Percentiles rank a stretch among this genome's conserved stretches.
Conservation (phyloP, 2,329 filamentous ascomycete species). For the Rhytidhysteron rufulum region DNA sequence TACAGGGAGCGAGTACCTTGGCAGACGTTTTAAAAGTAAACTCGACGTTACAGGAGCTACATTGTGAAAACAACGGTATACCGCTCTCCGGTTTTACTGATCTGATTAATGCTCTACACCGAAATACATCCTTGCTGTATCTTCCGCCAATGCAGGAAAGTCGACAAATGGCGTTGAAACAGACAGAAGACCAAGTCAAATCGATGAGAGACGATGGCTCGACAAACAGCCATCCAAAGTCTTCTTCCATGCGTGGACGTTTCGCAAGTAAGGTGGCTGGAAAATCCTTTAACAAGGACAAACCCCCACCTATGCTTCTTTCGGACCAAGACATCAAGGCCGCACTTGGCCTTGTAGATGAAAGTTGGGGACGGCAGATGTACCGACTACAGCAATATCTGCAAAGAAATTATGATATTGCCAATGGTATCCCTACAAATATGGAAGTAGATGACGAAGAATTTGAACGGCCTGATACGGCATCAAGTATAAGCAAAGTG, state of each 20-base stretch:
- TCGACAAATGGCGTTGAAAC: conserved; percentile 58
- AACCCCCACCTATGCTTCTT: conserved; percentile 19
- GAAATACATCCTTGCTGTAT: conserved; percentile 59
- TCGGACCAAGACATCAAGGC: conserved; percentile 50
- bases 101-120: conserved; percentile 64
- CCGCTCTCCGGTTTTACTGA: conserved; percentile 67
- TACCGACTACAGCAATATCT: conserved; percentile 46
- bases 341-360: conserved; percentile 44
- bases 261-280: conserved; percentile 28
- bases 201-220: conserved; percentile 43
- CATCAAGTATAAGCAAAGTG: conserved; percentile 38
- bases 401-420: conserved; percentile 44
- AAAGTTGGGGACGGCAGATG: conserved; percentile 49
- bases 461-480: conserved; percentile 41
- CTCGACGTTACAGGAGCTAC: conserved; percentile 58
- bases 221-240: conserved; percentile 22
- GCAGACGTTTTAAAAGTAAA: conserved; percentile 66
- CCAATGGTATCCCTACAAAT: conserved; percentile 40
- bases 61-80: conserved; percentile 70
- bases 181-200: conserved; percentile 54
- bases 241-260: conserved; percentile 30
- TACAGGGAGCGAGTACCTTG: conserved; percentile 66
- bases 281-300: conserved; percentile 22
- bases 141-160: conserved; percentile 63
- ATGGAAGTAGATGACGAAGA: conserved; percentile 46